Percentiles rank a stretch among this genome's conserved stretches.
Conservation (phyloP, 139 green algal species). For the Volvox reticuliferus region DNA sequence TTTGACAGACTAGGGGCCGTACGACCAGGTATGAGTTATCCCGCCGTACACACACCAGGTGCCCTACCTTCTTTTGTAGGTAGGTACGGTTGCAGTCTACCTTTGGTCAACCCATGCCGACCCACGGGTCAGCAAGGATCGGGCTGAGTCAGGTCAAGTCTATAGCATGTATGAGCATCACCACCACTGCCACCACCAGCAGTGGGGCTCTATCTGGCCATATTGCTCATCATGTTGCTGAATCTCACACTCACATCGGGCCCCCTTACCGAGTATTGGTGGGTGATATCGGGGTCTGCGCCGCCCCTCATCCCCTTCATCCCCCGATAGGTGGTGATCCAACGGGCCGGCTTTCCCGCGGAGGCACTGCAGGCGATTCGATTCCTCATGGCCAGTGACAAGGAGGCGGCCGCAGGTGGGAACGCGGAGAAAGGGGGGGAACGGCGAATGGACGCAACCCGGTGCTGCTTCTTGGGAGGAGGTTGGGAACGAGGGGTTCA, state of each 20-base stretch:
- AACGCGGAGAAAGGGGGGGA: not conserved
- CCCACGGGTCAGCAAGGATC: too few relatives aligned
- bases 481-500: not conserved
- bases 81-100: not conserved
- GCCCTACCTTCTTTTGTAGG: not conserved
- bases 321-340: constrained; percentile 19
- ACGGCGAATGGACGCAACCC: not conserved
- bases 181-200: not conserved
- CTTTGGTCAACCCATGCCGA: too few relatives aligned
- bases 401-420: constrained; percentile 25
- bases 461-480: not conserved
- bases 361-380: constrained; percentile 64
- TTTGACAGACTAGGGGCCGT: not conserved
- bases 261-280: not conserved
- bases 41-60: not conserved
- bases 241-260: not conserved
- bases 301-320: not conserved
- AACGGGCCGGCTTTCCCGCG: constrained; percentile 42
- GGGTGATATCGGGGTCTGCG: not conserved
- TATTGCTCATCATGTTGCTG: not conserved
- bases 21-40: not conserved
- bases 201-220: not conserved
- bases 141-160: too few relatives aligned
- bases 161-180: too few relatives aligned
- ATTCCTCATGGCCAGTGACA: constrained; percentile 53